A percentile compares a stretch with the other conserved stretches of the same genome.
phyloP scores from a whole-genome alignment of 306 rosid species.

The Fagus crenata region DNA sequence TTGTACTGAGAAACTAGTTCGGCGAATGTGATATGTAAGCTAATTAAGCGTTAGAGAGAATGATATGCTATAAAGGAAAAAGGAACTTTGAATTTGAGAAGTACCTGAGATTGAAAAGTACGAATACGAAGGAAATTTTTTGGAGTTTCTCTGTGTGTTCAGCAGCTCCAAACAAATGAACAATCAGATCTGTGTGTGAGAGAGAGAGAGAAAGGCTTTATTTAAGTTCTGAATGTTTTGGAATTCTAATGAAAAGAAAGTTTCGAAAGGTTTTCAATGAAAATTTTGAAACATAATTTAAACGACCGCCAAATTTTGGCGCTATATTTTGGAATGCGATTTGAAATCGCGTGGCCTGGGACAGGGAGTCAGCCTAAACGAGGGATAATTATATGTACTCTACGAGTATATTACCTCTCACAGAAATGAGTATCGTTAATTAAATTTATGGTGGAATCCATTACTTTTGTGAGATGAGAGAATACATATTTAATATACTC shows the following conservation, averaged over 20 bases:
- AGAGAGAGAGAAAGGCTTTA: too few species aligned
- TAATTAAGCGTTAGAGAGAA: too few species aligned
- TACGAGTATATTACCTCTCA: too few species aligned
- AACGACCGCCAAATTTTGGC: slow-evolving; percentile 56
- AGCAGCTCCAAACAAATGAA: neutral
- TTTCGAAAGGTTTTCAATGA: slow-evolving; percentile 9
- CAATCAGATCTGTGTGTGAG: slow-evolving; percentile 17
- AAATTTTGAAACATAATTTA: slow-evolving; percentile 16
- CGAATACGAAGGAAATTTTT: neutral
- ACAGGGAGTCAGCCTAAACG: too few species aligned
- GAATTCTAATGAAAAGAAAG: neutral
- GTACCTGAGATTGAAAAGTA: slow-evolving; percentile 28
- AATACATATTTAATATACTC: too few species aligned
- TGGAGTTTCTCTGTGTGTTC: neutral
- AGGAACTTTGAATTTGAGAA: neutral
- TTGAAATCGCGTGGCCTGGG: too few species aligned
- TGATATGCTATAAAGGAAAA: neutral
- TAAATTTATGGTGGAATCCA: too few species aligned
- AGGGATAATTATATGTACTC: too few species aligned
- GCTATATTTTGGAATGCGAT: slow-evolving; percentile 10
- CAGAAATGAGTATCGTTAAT: too few species aligned
- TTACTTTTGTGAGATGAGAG: too few species aligned
- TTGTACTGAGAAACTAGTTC: too few species aligned
- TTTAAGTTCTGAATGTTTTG: neutral
- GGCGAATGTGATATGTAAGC: neutral